Evolutionary conservation across 2,329 filamentous ascomycete genomes (phyloP).

Genomic region (Sarocladiaceae sp.): DNA sequence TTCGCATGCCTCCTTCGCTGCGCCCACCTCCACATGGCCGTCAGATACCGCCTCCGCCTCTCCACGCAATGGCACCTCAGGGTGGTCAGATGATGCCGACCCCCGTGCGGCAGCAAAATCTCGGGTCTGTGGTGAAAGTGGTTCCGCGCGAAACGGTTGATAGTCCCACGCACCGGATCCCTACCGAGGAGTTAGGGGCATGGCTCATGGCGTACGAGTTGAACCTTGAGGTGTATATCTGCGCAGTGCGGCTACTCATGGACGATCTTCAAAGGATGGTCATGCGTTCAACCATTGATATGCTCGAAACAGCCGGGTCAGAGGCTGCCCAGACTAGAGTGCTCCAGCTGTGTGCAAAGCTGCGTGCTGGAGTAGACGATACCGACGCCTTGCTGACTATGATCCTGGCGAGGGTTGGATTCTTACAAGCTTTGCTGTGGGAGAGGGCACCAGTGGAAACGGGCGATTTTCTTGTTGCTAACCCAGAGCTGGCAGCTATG

Average conservation of each 20-base stretch:
- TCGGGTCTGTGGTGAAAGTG: too few relatives aligned
- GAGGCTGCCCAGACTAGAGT: constrained; percentile 38
- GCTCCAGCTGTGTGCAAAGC: constrained; percentile 34
- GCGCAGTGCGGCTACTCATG: constrained; percentile 41
- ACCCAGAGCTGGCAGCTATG: constrained; percentile 39
- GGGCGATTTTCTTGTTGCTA: constrained; percentile 32
- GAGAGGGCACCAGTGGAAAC: constrained; percentile 33
- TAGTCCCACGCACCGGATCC: constrained; percentile 27
- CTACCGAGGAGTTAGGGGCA: constrained; percentile 37
- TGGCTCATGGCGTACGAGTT: constrained; percentile 42
- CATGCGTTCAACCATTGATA: constrained; percentile 36
- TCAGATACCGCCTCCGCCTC: too few relatives aligned
- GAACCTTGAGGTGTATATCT: constrained; percentile 42
- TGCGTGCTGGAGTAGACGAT: constrained; percentile 36
- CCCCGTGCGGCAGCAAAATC: too few relatives aligned
- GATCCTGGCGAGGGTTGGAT: constrained; percentile 42
- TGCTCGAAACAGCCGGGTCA: constrained; percentile 36
- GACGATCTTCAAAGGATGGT: constrained; percentile 37
- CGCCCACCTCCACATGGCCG: too few relatives aligned
- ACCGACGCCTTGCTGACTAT: constrained; percentile 38
- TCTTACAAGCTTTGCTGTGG: constrained; percentile 40
- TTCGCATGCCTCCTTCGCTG: too few relatives aligned
- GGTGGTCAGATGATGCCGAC: too few relatives aligned
- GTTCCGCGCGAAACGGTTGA: constrained; percentile 3
- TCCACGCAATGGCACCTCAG: too few relatives aligned